Conservation (phyloP, 257 asterid species). For the Fraxinus cuspidata region DNA sequence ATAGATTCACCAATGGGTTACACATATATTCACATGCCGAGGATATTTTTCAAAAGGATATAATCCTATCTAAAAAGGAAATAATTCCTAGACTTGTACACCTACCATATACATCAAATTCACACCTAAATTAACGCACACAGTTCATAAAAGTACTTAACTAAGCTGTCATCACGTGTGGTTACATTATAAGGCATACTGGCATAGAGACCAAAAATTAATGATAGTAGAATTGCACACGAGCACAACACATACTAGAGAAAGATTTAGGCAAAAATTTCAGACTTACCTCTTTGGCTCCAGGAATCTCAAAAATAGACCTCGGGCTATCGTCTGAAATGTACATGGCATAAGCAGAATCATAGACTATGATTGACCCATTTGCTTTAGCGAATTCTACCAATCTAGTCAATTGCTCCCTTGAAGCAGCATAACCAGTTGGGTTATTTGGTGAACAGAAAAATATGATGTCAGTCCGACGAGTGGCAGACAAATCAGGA, state of each 20-base stretch:
- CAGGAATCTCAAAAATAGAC: conserved; percentile 94
- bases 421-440: conserved; percentile 88
- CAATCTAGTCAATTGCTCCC: conserved; percentile 84
- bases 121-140: too few species aligned
- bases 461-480: conserved; percentile 78
- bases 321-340: conserved; percentile 85
- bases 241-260: background rate
- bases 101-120: too few species aligned
- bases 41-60: too few species aligned
- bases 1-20: too few species aligned
- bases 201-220: background rate
- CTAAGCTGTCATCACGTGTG: background rate
- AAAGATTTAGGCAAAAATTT: background rate
- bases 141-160: background rate
- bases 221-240: background rate
- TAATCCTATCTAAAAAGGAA: too few species aligned
- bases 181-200: background rate
- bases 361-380: conserved; percentile 89
- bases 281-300: conserved; percentile 82
- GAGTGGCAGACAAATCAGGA: conserved; percentile 74
- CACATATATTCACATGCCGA: too few species aligned
- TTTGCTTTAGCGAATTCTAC: conserved; percentile 87
- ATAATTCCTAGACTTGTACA: too few species aligned
- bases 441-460: conserved; percentile 99
- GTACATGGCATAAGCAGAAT: conserved; percentile 97